phyloP scores from a whole-genome alignment of 164 flowering plant species.

The grape (Vitis vinifera) region DNA sequence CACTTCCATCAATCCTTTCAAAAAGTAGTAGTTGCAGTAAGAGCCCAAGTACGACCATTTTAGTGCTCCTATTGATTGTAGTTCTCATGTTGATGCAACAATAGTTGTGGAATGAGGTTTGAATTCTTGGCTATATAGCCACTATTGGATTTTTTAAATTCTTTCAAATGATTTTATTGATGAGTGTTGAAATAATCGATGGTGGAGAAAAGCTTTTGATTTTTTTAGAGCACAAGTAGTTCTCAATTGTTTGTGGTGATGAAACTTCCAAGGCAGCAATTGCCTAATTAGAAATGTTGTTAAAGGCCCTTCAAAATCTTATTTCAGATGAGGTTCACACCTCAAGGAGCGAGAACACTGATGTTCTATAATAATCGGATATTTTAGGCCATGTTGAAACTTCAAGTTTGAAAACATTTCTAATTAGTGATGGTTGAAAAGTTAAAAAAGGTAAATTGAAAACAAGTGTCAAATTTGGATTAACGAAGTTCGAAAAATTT shows the following conservation, averaged over 20 bases:
- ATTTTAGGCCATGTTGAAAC: too few species aligned
- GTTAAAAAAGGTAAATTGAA: too few species aligned
- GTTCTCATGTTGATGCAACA: constrained; percentile 37
- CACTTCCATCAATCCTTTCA: constrained; percentile 58
- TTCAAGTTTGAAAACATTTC: too few species aligned
- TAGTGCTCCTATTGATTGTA: constrained; percentile 23
- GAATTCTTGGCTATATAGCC: background rate
- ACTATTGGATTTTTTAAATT: constrained; percentile 31
- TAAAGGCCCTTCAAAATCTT: constrained; percentile 26
- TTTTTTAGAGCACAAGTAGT: too few species aligned
- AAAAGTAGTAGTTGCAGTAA: constrained; percentile 17
- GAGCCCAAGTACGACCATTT: constrained; percentile 7
- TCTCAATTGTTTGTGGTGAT: background rate
- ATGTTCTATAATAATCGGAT: constrained; percentile 11
- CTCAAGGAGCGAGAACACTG: constrained; percentile 30
- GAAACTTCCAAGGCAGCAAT: background rate
- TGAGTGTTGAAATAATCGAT: background rate
- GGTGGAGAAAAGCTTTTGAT: too few species aligned
- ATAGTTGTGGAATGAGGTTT: constrained; percentile 15
- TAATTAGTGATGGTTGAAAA: too few species aligned
- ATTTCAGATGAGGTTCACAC: constrained; percentile 48
- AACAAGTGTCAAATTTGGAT: too few species aligned
- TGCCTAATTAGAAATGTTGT: constrained; percentile 21
- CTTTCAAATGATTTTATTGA: constrained; percentile 25
- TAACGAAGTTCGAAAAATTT: too few species aligned